Evolutionary conservation across 225 moss, liverwort and hornwort species (phyloP).

Genomic region (Sphagnum tenellum): DNA sequence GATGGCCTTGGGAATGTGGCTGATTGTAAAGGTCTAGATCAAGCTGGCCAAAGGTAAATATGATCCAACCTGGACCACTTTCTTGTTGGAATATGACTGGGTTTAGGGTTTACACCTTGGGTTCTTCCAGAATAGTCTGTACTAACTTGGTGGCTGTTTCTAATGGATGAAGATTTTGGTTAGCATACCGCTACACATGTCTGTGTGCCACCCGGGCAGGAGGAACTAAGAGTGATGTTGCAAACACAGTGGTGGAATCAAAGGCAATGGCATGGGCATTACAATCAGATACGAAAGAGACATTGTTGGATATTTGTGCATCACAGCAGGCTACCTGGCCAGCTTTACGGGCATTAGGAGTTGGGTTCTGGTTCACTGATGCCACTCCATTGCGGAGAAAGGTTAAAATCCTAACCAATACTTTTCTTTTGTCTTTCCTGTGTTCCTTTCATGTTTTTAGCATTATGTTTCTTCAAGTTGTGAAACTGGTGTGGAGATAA

Average conservation of each 20-base stretch:
- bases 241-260: constrained; percentile 40
- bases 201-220: constrained; percentile 32
- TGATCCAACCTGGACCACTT: background rate
- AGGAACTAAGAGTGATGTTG: constrained; percentile 17
- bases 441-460: background rate
- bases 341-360: constrained; percentile 68
- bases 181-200: constrained; percentile 54
- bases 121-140: too few relatives aligned
- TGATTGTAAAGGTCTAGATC: constrained; percentile 62
- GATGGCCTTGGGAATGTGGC: constrained; percentile 63
- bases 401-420: constrained; percentile 23
- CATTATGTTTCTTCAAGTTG: too few relatives aligned
- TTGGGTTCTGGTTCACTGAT: constrained; percentile 92
- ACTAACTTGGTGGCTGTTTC: too few relatives aligned
- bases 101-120: too few relatives aligned
- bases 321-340: constrained; percentile 69
- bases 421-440: background rate
- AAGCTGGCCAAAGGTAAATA: constrained; percentile 66
- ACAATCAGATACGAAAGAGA: constrained; percentile 84
- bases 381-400: constrained; percentile 57
- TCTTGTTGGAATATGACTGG: too few relatives aligned
- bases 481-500: too few relatives aligned
- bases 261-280: constrained; percentile 92
- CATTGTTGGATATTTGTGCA: constrained; percentile 57
- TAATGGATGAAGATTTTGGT: constrained; percentile 60